Percentiles rank a stretch among this genome's conserved stretches.
Conservation (phyloP, 2,329 filamentous ascomycete genomes). For the Ceratocystis huliohia region DNA sequence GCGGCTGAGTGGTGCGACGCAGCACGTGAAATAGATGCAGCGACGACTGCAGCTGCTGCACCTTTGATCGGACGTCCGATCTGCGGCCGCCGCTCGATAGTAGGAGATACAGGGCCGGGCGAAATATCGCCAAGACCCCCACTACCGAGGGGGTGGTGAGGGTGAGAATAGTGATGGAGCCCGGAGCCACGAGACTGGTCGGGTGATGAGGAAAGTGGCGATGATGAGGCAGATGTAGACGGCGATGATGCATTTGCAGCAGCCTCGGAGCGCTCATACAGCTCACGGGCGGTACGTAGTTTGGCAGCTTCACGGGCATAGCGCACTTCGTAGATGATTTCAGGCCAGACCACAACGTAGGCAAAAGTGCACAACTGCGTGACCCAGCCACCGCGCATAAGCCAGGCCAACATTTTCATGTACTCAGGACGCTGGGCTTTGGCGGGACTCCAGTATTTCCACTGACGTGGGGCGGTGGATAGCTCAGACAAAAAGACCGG, state of each 20-base stretch:
- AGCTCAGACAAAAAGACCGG: constrained; percentile 78
- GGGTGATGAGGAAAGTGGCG: background rate
- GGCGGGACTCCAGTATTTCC: constrained; percentile 71
- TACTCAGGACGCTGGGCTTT: constrained; percentile 68
- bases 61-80: constrained; percentile 22
- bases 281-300: constrained; percentile 29
- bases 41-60: constrained; percentile 21
- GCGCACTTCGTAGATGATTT: constrained; percentile 71
- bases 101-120: constrained; percentile 11
- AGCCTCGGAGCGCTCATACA: constrained; percentile 13
- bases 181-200: background rate
- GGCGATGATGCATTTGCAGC: constrained; percentile 23
- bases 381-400: constrained; percentile 85
- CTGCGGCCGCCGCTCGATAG: constrained; percentile 14
- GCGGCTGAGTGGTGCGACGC: constrained; percentile 9
- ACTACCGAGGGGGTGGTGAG: constrained; percentile 16
- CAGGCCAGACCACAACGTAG: constrained; percentile 71
- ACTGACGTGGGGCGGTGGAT: constrained; percentile 67
- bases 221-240: constrained; percentile 5
- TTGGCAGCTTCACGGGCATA: constrained; percentile 56
- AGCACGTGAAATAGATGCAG: constrained; percentile 17
- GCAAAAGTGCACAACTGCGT: constrained; percentile 85
- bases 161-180: background rate
- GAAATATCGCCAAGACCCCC: constrained; percentile 5
- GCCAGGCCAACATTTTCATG: constrained; percentile 83